Evolutionary conservation across 345 rosid genomes (phyloP), one percentile per base, ranked within the genome.

Genomic region (Sapria himalayana): DNA sequence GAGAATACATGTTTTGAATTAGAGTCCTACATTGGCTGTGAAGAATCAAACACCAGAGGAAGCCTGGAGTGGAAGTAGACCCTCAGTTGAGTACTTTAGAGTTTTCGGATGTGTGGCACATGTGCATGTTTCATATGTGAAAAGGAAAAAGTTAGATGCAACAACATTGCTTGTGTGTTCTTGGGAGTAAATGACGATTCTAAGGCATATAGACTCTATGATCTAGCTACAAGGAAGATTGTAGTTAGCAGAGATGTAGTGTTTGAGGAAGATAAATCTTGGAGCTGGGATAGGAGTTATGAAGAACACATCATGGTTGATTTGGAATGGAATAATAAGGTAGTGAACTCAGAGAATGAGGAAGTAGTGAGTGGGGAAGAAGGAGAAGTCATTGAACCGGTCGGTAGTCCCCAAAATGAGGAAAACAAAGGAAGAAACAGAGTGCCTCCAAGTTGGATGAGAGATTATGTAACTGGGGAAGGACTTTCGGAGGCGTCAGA

Each of bases 121-220:
- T 41, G 17, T 41, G 27, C 45, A 41, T 41, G 45, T 22, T 22
- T 12, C 31, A 3, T 27, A 41, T 12, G 22, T 2, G 22, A 42
- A 22, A 17, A 42, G 46, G 16, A 24, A 24, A 24, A 42, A 24
- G 5, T 9, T 42, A 42, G 34, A 42, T 24, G 34, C 20, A 24
- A 42, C 25, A 11, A 25, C 33, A 4, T 24, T 11, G 17, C 29
- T 21, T 41, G 45, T 23, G 31, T 42, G 33, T 27, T 42, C 10
- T 15, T 42, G 13, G 34, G 46, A 25, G 21, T 42, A 42, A 42
- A 34, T 42, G 34, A 39, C 4, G 44, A 39, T 25, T 22, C 29
- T 39, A 39, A 39, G 29, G 44, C 44, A 39, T 39, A 39, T 39
- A 21, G 29, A 39, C 29, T 39, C 17, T 39, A 39, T 39, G 44